Conservation (phyloP, 768 basidiomycete species). For the Lactarius sanguifluus region DNA sequence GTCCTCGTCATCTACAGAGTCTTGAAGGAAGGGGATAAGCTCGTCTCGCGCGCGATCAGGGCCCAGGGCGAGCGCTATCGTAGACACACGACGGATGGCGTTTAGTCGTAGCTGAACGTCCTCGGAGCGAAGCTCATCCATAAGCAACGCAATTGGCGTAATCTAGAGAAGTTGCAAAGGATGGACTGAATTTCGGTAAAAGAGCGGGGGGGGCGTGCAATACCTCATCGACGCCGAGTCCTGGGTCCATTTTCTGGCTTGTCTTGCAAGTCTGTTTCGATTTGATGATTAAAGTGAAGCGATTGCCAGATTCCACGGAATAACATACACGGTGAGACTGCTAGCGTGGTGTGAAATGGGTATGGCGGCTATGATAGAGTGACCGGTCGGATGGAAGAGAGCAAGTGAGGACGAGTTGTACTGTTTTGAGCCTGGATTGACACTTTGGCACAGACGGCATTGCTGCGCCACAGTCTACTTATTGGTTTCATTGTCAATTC, state of each 20-base stretch:
- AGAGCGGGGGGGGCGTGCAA: slow-evolving; percentile 33
- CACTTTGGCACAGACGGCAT: background rate
- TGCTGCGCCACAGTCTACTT: slow-evolving; percentile 14
- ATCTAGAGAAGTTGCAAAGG: slow-evolving; percentile 46
- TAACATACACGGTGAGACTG: slow-evolving; percentile 6
- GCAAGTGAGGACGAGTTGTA: slow-evolving; percentile 2
- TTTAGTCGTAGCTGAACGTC: slow-evolving; percentile 96
- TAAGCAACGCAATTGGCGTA: slow-evolving; percentile 92
- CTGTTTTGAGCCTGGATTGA: slow-evolving; percentile 16
- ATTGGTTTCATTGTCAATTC: background rate
- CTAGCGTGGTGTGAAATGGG: slow-evolving; percentile 16
- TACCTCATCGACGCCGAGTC: slow-evolving; percentile 69
- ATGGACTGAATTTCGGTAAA: background rate
- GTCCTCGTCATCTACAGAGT: slow-evolving; percentile 99
- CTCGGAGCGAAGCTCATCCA: slow-evolving; percentile 97
- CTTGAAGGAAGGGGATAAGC: slow-evolving; percentile 94
- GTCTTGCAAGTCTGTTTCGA: slow-evolving; percentile 5
- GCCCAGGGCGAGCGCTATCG: slow-evolving; percentile 95
- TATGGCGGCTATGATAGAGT: slow-evolving; percentile 12
- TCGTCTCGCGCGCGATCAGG: slow-evolving; percentile 94
- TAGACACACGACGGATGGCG: slow-evolving; percentile 95
- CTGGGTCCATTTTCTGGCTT: slow-evolving; percentile 36
- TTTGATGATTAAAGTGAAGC: background rate
- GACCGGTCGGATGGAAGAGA: slow-evolving; percentile 11
- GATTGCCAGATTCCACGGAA: background rate